Percentiles rank a stretch among this genome's conserved stretches.
These are phyloP conservation scores for Pilobolus umbonatus DNA, from an alignment of 192 early-diverging fungal genomes.

Conservation along the genomic window DNA sequence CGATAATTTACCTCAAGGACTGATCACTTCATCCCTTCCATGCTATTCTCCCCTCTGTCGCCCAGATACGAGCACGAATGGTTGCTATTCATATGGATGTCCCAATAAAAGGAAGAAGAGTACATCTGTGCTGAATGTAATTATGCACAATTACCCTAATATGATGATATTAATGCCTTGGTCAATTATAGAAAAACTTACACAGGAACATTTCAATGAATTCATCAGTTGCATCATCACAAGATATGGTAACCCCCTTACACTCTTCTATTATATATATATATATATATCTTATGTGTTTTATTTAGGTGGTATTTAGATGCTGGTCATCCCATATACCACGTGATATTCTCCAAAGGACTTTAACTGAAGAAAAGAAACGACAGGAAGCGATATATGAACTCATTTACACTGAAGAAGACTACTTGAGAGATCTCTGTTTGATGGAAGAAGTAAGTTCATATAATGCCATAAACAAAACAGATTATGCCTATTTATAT, in stretches of 20 bases:
- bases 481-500: not conserved
- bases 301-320: conserved; percentile 16
- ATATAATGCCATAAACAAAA: not conserved
- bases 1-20: conserved; percentile 15
- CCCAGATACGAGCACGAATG: not conserved
- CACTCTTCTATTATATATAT: not conserved
- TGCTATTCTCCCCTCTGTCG: no score
- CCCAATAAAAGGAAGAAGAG: conserved; percentile 17
- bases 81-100: conserved; percentile 24
- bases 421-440: conserved; percentile 87
- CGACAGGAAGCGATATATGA: conserved; percentile 96
- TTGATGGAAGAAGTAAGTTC: conserved; percentile 54
- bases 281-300: not conserved
- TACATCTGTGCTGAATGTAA: not conserved
- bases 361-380: conserved; percentile 68
- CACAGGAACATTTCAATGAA: conserved; percentile 24
- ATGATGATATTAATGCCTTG: not conserved
- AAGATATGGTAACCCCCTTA: conserved; percentile 6
- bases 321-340: conserved; percentile 78
- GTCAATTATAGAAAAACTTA: not conserved
- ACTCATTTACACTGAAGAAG: conserved; percentile 85
- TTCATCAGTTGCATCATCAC: conserved; percentile 21
- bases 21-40: conserved; percentile 15
- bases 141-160: not conserved
- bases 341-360: conserved; percentile 59